These are phyloP conservation scores for Tephrocybe rancida DNA, from an alignment of 768 basidiomycete species.

Conservation along the genomic window DNA sequence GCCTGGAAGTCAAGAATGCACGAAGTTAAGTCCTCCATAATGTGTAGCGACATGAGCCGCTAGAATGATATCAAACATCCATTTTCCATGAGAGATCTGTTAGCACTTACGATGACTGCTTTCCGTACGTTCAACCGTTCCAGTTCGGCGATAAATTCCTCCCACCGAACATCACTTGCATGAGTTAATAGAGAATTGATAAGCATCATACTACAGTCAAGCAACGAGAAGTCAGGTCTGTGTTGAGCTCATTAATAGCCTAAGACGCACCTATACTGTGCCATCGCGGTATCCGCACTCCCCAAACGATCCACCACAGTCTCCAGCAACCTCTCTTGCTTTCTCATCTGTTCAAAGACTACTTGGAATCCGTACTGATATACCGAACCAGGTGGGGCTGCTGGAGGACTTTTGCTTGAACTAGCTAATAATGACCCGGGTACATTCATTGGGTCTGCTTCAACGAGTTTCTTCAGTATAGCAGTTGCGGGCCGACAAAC, in stretches of 20 bases:
- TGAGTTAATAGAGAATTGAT: conserved; percentile 85
- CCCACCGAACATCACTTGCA: conserved; percentile 78
- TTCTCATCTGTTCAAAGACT: conserved; percentile 83
- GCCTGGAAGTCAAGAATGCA: conserved; percentile 89
- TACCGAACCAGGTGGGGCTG: conserved; percentile 65
- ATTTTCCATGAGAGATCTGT: neutral
- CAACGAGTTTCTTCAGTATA: conserved; percentile 87
- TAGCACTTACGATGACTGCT: conserved; percentile 71
- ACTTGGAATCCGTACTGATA: conserved; percentile 84
- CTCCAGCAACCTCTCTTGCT: conserved; percentile 69
- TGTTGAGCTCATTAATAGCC: neutral
- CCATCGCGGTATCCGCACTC: conserved; percentile 85
- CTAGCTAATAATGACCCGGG: conserved; percentile 60
- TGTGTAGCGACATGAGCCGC: conserved; percentile 84
- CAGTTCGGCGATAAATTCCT: conserved; percentile 73
- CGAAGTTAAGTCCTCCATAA: conserved; percentile 79
- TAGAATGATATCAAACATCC: conserved; percentile 24
- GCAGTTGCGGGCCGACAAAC: conserved; percentile 91
- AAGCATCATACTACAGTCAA: conserved; percentile 73
- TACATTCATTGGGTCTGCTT: conserved; percentile 75
- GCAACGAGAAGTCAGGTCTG: conserved; percentile 2
- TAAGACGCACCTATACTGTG: conserved; percentile 68
- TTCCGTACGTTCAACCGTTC: conserved; percentile 79
- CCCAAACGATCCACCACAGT: conserved; percentile 81
- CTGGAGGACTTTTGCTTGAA: conserved; percentile 59